phyloP scores from a whole-genome alignment of 2,329 filamentous ascomycete species.

The Aspergillus versicolor region DNA sequence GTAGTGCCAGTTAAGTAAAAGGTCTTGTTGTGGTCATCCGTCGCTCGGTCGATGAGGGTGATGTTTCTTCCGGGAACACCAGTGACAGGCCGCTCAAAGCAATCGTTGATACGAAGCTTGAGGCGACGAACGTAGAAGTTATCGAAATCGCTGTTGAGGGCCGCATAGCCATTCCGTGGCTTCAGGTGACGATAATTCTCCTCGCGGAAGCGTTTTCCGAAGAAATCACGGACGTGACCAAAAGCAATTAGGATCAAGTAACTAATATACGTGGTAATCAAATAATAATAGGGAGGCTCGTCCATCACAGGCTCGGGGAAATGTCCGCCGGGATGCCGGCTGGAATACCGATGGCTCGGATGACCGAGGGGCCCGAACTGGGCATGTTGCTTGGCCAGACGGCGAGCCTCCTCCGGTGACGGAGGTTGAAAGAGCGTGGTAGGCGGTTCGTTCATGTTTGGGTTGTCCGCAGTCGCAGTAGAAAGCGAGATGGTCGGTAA shows the following conservation, averaged over 20 bases:
- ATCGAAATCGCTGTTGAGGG: slow-evolving; percentile 96
- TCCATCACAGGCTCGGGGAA: slow-evolving; percentile 86
- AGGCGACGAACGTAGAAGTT: slow-evolving; percentile 94
- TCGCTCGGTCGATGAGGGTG: slow-evolving; percentile 85
- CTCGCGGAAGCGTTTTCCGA: slow-evolving; percentile 90
- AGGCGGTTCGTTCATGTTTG: slow-evolving; percentile 69
- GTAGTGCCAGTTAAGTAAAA: slow-evolving; percentile 87
- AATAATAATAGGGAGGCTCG: slow-evolving; percentile 93
- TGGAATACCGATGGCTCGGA: slow-evolving; percentile 81
- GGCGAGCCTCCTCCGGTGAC: slow-evolving; percentile 76
- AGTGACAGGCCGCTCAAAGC: slow-evolving; percentile 87
- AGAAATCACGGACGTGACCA: slow-evolving; percentile 94
- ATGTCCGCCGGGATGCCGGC: slow-evolving; percentile 77
- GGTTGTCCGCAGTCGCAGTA: slow-evolving; percentile 74
- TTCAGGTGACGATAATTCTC: slow-evolving; percentile 83
- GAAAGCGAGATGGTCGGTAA: slow-evolving; percentile 91
- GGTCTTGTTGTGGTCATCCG: slow-evolving; percentile 85
- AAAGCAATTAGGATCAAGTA: slow-evolving; percentile 95
- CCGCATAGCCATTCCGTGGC: slow-evolving; percentile 83
- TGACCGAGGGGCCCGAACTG: slow-evolving; percentile 87
- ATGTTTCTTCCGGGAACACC: slow-evolving; percentile 94
- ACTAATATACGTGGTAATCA: slow-evolving; percentile 97
- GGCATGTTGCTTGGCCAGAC: slow-evolving; percentile 74
- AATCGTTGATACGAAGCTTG: slow-evolving; percentile 94
- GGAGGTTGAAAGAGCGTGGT: slow-evolving; percentile 86